A percentile compares a stretch with the other conserved stretches of the same genome.
phyloP scores from a whole-genome alignment of 73 alveolate genomes.

The Tetrahymena borealis region DNA sequence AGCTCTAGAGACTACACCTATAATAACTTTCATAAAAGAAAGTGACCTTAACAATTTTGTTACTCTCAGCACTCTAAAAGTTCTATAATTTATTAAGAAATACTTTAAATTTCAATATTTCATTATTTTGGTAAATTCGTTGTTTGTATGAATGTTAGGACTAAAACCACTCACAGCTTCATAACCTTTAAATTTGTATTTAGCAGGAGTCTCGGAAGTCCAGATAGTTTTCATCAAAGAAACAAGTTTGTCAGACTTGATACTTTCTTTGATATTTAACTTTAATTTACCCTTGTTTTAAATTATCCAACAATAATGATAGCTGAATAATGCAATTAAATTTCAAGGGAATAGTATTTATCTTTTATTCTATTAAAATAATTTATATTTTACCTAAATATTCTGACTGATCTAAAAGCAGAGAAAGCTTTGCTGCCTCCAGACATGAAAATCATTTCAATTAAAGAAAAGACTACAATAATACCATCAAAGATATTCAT shows the following conservation, averaged over 20 bases:
- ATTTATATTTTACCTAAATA: too few relatives aligned
- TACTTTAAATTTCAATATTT: too few relatives aligned
- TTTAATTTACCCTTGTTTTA: not conserved
- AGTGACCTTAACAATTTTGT: slow-evolving; percentile 59
- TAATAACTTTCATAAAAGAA: slow-evolving; percentile 55
- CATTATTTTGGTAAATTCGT: not conserved
- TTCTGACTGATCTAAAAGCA: slow-evolving; percentile 13
- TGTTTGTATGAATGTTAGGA: not conserved
- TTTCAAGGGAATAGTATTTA: not conserved
- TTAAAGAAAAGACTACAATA: slow-evolving; percentile 52
- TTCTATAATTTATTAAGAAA: too few relatives aligned
- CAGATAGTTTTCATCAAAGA: not conserved
- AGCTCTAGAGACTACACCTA: slow-evolving; percentile 51
- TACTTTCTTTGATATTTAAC: not conserved
- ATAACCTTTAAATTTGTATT: not conserved
- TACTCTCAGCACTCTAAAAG: slow-evolving; percentile 49
- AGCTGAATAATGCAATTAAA: not conserved
- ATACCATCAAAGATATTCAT: slow-evolving; percentile 68
- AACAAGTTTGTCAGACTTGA: not conserved
- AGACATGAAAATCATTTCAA: slow-evolving; percentile 53
- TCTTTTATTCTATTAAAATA: too few relatives aligned
- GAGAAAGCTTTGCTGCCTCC: slow-evolving; percentile 42
- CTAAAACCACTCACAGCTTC: not conserved
- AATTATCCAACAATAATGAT: not conserved
- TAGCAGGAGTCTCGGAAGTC: slow-evolving; percentile 2